Conservation (phyloP, 495 filamentous ascomycete species). For the Penicillium cataractarum region DNA sequence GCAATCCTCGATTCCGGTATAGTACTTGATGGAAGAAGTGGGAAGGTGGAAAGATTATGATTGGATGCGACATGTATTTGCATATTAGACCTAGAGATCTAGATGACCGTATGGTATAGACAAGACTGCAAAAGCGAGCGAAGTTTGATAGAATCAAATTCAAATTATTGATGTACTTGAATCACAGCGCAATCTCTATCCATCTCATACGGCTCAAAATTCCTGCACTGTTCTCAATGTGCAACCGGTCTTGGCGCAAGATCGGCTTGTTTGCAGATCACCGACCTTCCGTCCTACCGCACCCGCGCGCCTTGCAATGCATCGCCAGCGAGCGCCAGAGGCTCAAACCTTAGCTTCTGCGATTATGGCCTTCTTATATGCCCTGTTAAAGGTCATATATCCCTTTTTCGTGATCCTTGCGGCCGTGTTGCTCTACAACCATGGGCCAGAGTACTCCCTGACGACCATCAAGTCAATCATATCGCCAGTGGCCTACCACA, state of each 20-base stretch:
- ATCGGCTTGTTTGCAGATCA: neutral
- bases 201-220: neutral
- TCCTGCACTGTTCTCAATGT: neutral
- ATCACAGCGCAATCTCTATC: neutral
- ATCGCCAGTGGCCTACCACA: neutral
- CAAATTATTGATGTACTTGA: neutral
- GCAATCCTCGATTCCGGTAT: conserved; percentile 63
- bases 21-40: conserved; percentile 43
- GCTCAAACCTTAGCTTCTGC: neutral
- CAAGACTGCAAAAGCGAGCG: neutral
- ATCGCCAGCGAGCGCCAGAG: neutral
- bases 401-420: neutral
- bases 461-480: neutral
- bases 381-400: neutral
- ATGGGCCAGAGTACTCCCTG: neutral
- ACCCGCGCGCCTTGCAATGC: neutral
- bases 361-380: neutral
- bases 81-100: neutral
- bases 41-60: neutral
- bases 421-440: neutral
- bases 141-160: neutral
- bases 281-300: neutral
- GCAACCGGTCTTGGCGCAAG: neutral
- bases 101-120: neutral
- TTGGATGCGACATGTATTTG: neutral